phyloP scores from a whole-genome alignment of 495 filamentous ascomycete genomes.

The Podospora appendiculata region DNA sequence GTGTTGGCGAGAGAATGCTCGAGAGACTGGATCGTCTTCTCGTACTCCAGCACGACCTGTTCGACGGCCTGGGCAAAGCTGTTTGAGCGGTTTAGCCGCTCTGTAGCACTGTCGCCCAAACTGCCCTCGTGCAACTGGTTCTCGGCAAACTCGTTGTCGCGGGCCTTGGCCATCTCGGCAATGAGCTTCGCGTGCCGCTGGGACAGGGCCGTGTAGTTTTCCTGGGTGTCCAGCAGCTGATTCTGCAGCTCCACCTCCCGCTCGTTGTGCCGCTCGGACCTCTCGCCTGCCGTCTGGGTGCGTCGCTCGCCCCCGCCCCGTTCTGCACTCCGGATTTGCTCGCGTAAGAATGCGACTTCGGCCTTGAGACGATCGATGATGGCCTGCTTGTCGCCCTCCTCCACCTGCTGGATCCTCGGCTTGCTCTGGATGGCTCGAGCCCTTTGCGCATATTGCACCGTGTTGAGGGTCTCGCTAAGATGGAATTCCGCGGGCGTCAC shows the following conservation, averaged over 20 bases:
- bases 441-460: constrained; percentile 92
- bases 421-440: constrained; percentile 97
- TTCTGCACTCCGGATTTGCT: constrained; percentile 77
- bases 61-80: constrained; percentile 94
- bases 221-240: constrained; percentile 83
- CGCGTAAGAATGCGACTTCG: constrained; percentile 87
- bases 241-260: constrained; percentile 89
- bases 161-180: constrained; percentile 82
- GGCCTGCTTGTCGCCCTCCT: constrained; percentile 92
- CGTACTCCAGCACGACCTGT: constrained; percentile 92
- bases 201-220: constrained; percentile 87
- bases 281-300: constrained; percentile 53
- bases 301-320: constrained; percentile 49
- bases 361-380: constrained; percentile 90
- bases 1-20: constrained; percentile 91
- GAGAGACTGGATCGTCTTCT: constrained; percentile 93
- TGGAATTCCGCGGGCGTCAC: constrained; percentile 97
- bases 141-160: constrained; percentile 53
- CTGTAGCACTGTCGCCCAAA: constrained; percentile 71
- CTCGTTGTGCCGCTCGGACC: constrained; percentile 74
- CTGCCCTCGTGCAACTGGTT: constrained; percentile 44
- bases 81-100: constrained; percentile 86
- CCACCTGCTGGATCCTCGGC: constrained; percentile 87
- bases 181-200: constrained; percentile 92
- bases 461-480: constrained; percentile 95